Base-by-base conservation (phyloP, 768 basidiomycete species). In the Russula compacta region DNA sequence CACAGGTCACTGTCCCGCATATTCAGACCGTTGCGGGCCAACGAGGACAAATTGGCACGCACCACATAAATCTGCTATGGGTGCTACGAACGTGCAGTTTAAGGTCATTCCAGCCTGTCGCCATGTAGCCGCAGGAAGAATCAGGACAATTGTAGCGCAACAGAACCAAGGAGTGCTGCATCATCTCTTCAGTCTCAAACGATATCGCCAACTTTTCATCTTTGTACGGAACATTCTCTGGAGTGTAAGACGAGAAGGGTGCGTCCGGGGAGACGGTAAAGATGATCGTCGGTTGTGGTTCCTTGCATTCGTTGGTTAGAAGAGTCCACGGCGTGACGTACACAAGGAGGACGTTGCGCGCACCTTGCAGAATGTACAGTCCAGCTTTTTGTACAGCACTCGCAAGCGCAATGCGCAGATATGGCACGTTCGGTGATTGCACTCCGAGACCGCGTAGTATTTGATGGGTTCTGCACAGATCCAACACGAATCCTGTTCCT, bases 331-430 rank as follows among this genome's bases (percentile, higher is more conserved):
- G 29, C 8, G 19, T 4, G 17, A 57, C 1, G 10, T n/a, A 29
- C 24, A 29, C 1, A 2, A 36, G 24, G 17, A 2, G 21, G 29
- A 55, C 3, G 21, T 24, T 4, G 17, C 19, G 72, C 80, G 11
- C 55, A 87, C 92, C 82, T 98, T 98, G 80, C 95, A 99, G 72
- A 97, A 97, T 0, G 95, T 92, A 70, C 95, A 98, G 14, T 94
- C 90, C 44, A 74, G 77, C 72, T 90, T 95, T 78, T 98, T 98
- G 78, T 97, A 99, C 50, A 98, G 75, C 4, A 92, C 92, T 42
- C 95, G 76, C 33, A 98, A 73, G 7, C 95, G 83, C 53, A 98
- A 73, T 0, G 90, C 86, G 69, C 95, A 99, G 61, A 95, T 86
- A 73, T 97, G 94, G 77, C 95, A 98, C 3, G 92, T 98, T 54